These are phyloP conservation scores for Polysphondylium violaceum DNA, from an alignment of 78 protist species.

Conservation along the genomic window DNA sequence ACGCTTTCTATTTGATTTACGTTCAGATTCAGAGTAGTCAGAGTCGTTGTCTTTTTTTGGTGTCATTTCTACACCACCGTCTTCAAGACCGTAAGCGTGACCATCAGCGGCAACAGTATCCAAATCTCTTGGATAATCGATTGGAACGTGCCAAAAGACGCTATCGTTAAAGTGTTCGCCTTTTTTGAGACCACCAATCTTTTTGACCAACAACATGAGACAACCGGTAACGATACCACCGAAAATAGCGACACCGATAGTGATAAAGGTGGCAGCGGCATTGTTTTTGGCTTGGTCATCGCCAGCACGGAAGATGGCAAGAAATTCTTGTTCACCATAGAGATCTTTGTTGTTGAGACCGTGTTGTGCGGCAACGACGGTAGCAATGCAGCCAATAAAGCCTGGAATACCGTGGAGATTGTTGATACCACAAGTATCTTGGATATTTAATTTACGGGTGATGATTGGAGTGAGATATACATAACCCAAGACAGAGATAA, in stretches of 20 bases:
- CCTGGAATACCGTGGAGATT: slow-evolving; percentile 98
- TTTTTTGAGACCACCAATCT: slow-evolving; percentile 25
- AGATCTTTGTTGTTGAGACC: slow-evolving; percentile 25
- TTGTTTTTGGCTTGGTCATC: slow-evolving; percentile 56
- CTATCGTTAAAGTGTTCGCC: slow-evolving; percentile 69
- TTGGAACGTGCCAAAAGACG: slow-evolving; percentile 79
- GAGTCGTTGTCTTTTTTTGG: slow-evolving; percentile 1
- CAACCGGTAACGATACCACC: slow-evolving; percentile 77
- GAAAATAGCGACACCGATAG: slow-evolving; percentile 58
- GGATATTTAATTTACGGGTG: slow-evolving; percentile 39
- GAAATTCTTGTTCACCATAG: slow-evolving; percentile 4
- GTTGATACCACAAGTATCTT: slow-evolving; percentile 81
- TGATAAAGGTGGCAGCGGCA: slow-evolving; percentile 63
- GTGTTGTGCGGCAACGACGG: slow-evolving; percentile 46
- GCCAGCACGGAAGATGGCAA: slow-evolving; percentile 45
- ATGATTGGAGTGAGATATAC: slow-evolving; percentile 82
- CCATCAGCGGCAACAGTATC: neutral
- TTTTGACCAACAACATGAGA: neutral
- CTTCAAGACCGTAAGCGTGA: neutral
- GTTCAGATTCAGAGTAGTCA: too few species aligned
- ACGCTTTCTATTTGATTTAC: too few species aligned
- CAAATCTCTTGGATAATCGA: slow-evolving; percentile 66
- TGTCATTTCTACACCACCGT: slow-evolving; percentile 25
- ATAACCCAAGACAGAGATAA: slow-evolving; percentile 85
- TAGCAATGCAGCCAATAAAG: slow-evolving; percentile 82